Evolutionary conservation across 306 rosid species (phyloP).

Genomic region (Psophocarpus tetragonolobus): DNA sequence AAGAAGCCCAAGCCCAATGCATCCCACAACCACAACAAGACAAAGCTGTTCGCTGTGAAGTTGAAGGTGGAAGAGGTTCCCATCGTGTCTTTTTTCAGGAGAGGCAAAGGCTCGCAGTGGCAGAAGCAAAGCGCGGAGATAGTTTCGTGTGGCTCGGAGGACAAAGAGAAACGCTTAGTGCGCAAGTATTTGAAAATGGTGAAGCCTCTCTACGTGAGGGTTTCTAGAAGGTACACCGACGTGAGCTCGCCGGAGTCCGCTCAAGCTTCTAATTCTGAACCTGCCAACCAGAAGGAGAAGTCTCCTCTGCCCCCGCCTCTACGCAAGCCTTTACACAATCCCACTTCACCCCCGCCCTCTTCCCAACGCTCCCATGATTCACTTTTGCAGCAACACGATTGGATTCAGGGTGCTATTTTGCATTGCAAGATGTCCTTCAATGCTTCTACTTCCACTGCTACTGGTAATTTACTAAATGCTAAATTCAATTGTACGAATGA

Average conservation of each 20-base stretch:
- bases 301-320: constrained; percentile 56
- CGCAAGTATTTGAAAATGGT: constrained; percentile 76
- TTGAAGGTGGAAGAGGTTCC: constrained; percentile 84
- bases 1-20: constrained; percentile 58
- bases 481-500: no score
- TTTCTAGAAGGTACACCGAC: constrained; percentile 61
- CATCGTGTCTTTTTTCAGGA: constrained; percentile 70
- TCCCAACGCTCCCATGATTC: constrained; percentile 75
- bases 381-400: constrained; percentile 81
- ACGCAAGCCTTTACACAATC: constrained; percentile 82
- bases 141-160: constrained; percentile 42
- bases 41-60: constrained; percentile 69
- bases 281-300: constrained; percentile 46
- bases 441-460: constrained; percentile 58
- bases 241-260: not conserved
- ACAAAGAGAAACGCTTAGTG: constrained; percentile 69
- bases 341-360: constrained; percentile 53
- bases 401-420: constrained; percentile 87
- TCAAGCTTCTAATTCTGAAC: constrained; percentile 16
- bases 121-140: constrained; percentile 36
- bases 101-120: constrained; percentile 23
- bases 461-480: constrained; percentile 56
- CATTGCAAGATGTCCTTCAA: constrained; percentile 90
- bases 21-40: constrained; percentile 29
- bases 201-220: constrained; percentile 76